Percentiles rank a stretch among this genome's conserved stretches.
Conservation (phyloP, 495 filamentous ascomycete genomes). For the Penicillium desertorum region DNA sequence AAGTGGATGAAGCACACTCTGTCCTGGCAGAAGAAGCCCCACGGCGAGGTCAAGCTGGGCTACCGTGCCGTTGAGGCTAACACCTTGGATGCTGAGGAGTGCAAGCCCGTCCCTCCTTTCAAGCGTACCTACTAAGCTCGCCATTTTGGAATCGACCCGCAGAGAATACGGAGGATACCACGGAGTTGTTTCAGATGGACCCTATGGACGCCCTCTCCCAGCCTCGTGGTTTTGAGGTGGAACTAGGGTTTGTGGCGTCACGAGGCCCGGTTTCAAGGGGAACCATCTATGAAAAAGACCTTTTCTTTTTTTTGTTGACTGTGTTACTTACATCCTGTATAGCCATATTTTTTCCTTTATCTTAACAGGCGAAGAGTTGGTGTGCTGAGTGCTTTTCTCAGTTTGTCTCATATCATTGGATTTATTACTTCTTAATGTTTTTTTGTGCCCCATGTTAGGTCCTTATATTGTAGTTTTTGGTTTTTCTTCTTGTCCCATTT, state of each 20-base stretch:
- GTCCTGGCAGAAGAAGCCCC: conserved; percentile 85
- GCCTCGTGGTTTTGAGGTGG: conserved; percentile 10
- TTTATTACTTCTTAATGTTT: conserved; percentile 31
- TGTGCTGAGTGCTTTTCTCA: conserved; percentile 42
- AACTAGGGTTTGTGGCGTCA: conserved; percentile 18
- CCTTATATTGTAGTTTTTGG: background rate
- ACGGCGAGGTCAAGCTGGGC: conserved; percentile 71
- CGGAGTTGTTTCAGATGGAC: conserved; percentile 25
- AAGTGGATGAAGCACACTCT: conserved; percentile 99
- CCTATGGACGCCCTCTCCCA: conserved; percentile 8
- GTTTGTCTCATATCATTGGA: conserved; percentile 41
- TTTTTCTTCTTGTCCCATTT: background rate
- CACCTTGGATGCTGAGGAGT: conserved; percentile 87
- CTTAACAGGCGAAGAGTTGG: conserved; percentile 45
- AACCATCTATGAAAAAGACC: conserved; percentile 42
- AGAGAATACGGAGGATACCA: conserved; percentile 21
- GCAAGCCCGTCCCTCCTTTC: conserved; percentile 83
- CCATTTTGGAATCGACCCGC: conserved; percentile 6
- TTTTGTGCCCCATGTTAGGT: conserved; percentile 25
- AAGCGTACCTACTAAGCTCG: conserved; percentile 72
- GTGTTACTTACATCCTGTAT: conserved; percentile 48
- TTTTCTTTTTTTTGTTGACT: conserved; percentile 40
- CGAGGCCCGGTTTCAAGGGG: conserved; percentile 16
- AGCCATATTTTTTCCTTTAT: conserved; percentile 44
- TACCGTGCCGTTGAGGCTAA: conserved; percentile 75